These are phyloP conservation scores for Bacterosira constricta DNA, from an alignment of 108 stramenopile genomes.

Conservation along the genomic window DNA sequence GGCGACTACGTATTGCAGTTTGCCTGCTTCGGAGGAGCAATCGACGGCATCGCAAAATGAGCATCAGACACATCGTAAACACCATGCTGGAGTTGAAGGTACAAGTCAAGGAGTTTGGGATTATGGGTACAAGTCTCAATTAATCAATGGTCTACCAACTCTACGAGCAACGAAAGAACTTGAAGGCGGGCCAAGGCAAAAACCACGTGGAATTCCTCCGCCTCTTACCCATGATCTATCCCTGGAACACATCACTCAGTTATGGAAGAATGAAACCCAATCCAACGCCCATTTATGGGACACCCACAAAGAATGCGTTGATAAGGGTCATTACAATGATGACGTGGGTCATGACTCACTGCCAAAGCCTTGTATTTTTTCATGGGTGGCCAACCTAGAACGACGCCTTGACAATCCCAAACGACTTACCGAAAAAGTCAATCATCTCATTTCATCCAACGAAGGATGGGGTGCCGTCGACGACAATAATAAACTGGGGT, in stretches of 20 bases:
- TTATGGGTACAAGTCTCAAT: constrained; percentile 12
- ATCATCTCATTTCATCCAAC: constrained; percentile 39
- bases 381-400: constrained; percentile 66
- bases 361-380: constrained; percentile 64
- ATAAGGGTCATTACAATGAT: not conserved
- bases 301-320: constrained; percentile 25
- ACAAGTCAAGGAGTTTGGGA: constrained; percentile 23
- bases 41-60: not conserved
- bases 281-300: constrained; percentile 28
- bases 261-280: constrained; percentile 47
- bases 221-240: constrained; percentile 57
- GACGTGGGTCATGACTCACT: constrained; percentile 4
- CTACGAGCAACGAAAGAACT: constrained; percentile 17
- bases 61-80: not conserved
- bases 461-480: constrained; percentile 61
- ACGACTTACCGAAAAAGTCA: constrained; percentile 52
- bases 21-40: constrained; percentile 3
- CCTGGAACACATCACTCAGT: constrained; percentile 61
- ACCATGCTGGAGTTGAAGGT: constrained; percentile 30
- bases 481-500: constrained; percentile 71
- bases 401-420: constrained; percentile 52
- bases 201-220: constrained; percentile 70
- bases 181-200: constrained; percentile 54
- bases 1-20: constrained; percentile 66
- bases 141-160: constrained; percentile 26